Conservation (phyloP, 768 basidiomycete genomes). For the Mycena chlorophos region DNA sequence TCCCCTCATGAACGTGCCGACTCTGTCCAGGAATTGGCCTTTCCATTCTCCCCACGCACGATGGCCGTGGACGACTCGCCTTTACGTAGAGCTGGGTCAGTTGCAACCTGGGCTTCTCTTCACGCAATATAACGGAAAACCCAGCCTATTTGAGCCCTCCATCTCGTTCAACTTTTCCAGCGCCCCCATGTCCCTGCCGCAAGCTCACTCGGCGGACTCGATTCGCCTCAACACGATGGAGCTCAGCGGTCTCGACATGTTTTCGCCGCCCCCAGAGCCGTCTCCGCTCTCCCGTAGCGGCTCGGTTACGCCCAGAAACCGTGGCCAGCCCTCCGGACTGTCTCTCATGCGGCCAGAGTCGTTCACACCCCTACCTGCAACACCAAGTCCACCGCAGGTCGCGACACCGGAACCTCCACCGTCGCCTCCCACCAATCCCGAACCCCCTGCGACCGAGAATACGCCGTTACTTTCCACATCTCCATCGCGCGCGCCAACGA, state of each 20-base stretch:
- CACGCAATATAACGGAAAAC: conserved; percentile 18
- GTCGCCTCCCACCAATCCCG: conserved; percentile 5
- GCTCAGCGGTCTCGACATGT: conserved; percentile 53
- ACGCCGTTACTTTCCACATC: conserved; percentile 20
- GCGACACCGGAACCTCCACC: conserved; percentile 19
- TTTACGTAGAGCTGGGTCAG: conserved; percentile 58
- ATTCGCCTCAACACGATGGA: conserved; percentile 70
- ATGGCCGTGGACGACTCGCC: conserved; percentile 41
- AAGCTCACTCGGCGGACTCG: conserved; percentile 56
- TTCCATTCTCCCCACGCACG: conserved; percentile 25
- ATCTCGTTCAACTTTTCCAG: conserved; percentile 28
- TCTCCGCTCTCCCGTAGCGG: conserved; percentile 19
- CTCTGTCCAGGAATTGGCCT: conserved; percentile 16
- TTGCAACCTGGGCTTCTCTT: conserved; percentile 21
- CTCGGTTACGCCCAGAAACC: conserved; percentile 18
- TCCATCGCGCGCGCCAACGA: neutral
- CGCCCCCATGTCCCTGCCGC: conserved; percentile 19
- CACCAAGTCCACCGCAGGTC: conserved; percentile 16
- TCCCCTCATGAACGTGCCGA: conserved; percentile 9
- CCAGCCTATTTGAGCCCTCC: conserved; percentile 47
- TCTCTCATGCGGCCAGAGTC: conserved; percentile 34
- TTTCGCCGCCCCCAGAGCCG: conserved; percentile 30
- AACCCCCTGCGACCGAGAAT: conserved; percentile 25
- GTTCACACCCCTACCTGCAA: conserved; percentile 1
- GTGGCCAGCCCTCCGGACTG: conserved; percentile 37